Evolutionary conservation across 345 rosid genomes (phyloP).

Genomic region (Gossypium stocksii): DNA sequence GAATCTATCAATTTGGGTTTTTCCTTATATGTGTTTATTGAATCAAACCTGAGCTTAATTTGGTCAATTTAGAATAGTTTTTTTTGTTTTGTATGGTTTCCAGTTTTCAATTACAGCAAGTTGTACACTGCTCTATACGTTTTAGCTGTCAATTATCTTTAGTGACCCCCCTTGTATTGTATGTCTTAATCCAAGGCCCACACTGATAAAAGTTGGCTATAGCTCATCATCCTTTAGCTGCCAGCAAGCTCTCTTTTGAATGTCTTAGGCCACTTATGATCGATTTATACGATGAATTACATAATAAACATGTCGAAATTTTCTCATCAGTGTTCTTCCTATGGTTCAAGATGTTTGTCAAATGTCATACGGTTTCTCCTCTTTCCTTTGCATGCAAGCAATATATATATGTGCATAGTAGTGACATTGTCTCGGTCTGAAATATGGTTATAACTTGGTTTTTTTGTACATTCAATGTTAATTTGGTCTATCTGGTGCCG

Average conservation of each 20-base stretch:
- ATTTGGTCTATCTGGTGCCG: conserved; percentile 7
- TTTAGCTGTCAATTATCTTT: conserved; percentile 22
- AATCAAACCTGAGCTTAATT: neutral
- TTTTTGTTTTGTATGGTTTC: conserved; percentile 14
- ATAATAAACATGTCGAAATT: neutral
- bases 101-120: conserved; percentile 8
- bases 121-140: conserved; percentile 9
- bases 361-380: neutral
- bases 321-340: neutral
- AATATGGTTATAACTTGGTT: neutral
- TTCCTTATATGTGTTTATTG: neutral
- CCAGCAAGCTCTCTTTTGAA: neutral
- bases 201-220: conserved; percentile 3
- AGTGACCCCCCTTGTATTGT: conserved; percentile 8
- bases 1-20: neutral
- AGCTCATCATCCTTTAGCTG: neutral
- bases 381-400: neutral
- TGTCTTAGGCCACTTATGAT: neutral
- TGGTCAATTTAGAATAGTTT: neutral
- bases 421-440: neutral
- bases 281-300: neutral
- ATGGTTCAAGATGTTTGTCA: neutral
- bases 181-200: conserved; percentile 18
- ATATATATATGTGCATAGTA: neutral
- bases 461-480: neutral